Evolutionary conservation across 2,329 filamentous ascomycete species (phyloP), one percentile per base, ranked within the genome.

Genomic region (Endoconidiophora laricicola): DNA sequence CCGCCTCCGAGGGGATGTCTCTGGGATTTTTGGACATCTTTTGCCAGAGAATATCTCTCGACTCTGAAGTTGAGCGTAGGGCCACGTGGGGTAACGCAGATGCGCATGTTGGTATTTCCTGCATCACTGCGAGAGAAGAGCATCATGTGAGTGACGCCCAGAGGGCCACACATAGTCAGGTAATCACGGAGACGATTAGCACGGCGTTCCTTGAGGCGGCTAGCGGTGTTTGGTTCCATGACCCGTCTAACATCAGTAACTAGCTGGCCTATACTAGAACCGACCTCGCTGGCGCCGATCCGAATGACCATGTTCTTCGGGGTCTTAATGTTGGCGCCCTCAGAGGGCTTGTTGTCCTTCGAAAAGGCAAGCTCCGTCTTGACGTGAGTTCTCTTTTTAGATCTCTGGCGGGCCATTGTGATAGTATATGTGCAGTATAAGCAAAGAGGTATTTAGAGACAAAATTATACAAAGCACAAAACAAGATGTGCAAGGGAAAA

Each of bases 261-360:
- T 58, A 98, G 71, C 67, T 96, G 88, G 63, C 82, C 90, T 59
- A 98, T 76, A 63, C 84, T 94, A 53, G 86, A 78, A 52, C 91
- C 91, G 48, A 98, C 86, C 62, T 95, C 86, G 59, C 87, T 84
- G 58, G 88, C 90, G 59, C 91, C 91, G 60, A 95, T 88, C 58
- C 91, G 85, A 65, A 98, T 94, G 52, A 98, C 90, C 90, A 98
- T 95, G 63, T 83, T 93, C 73, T 95, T 95, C 33, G 91, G 91
- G 47, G 79, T 74, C 56, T 79, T 78, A 48, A 74, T 72, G 22
- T 79, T 74, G 52, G 77, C 74, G 64, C 79, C 78, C 52, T 76
- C 73, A 41, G 72, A 69, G 55, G 74, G 73, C 59, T 70, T 56
- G 55, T 67, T 58, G 59, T 70, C 59, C 58, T 73, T 67, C 55